Base-by-base conservation (phyloP, 768 basidiomycete species). In the Hypholoma fasciculare region DNA sequence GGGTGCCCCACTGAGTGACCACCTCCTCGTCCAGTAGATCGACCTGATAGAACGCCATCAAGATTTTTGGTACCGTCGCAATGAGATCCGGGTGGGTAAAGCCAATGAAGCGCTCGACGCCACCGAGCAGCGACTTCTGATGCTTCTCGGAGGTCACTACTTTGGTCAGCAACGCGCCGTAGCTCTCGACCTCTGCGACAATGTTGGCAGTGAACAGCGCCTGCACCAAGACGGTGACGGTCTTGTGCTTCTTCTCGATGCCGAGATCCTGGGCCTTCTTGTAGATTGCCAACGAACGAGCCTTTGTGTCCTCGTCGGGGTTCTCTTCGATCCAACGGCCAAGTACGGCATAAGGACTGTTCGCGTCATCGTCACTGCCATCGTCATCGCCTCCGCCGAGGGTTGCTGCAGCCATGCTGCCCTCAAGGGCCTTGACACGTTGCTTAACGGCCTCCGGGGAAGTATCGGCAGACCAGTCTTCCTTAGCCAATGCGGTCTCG, bases 171-270 rank as follows among this genome's bases (percentile, higher is more conserved):
- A 98, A 69, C 6, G 89, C 72, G 1, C 82, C 80, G 65, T 90
- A 92, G 34, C 77, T 78, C 5, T 76, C 71, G 44, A 94, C 80
- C 72, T 94, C 88, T 4, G 71, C 68, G 11, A 90, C 69, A 23
- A 91, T 82, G 37, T 92, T 77, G 42, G 83, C 82, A 7, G 88
- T 88, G 74, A 98, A 98, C 56, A 98, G 77, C 7, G 86, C 82
- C 71, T 96, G 90, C 17, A 87, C 89, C 54, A 99, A 76, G 44
- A 94, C 87, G 59, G 89, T 82, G 34, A 96, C 77, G 0, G 90
- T 82, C 81, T 90, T 96, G 80, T 98, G 93, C 74, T 97, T 98
- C 79, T 92, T 95, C 69, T 92, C 94, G 61, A 98, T 89, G 43
- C 92, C 93, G 20, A 95, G 69, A 51, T 96, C 95, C 67, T 96